Evolutionary conservation across 495 filamentous ascomycete species (phyloP), one percentile per base, ranked within the genome.

Genomic region (Aspergillus homomorphus): DNA sequence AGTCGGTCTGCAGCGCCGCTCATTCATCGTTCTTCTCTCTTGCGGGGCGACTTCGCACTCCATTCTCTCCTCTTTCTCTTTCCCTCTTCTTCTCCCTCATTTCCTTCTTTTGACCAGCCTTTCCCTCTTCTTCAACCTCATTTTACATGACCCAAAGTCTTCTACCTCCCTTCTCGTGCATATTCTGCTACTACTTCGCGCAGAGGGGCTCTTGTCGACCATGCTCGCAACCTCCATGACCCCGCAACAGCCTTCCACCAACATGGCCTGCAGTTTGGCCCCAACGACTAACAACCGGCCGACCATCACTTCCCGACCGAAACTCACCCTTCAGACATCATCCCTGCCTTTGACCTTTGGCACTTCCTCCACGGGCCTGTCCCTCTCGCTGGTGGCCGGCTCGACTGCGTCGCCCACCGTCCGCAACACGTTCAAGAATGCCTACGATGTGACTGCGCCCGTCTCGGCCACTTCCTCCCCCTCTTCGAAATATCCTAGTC

Each of bases 401-500:
- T 77, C 87, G 18, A 82, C 82, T 28, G 77, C 79, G 10, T 92
- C 89, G 8, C 89, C 90, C 6, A 94, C 90, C 4, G 74, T 85
- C 21, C 88, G 89, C 69, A 95, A 93, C 68, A 95, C 90, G 38
- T 87, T 91, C 62, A 85, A 84, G 30, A 94, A 95, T 69, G 84
- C 85, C 56, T 91, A 91, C 67, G 85, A 88, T 26, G 81, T 81
- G 30, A 74, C 81, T n/a, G 85, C 84, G 16, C 83, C 87, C 50
- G 78, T 83, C 50, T 86, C 88, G 33, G 83, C 86, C 7, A 82
- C 83, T 15, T 65, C 61, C 50, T 77, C 78, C 3, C 63, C 67
- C 22, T 53, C 60, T 14, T 66, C 65, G 12, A 73, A 59, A 53
- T 64, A 68, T n/a, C 68, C 73, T 66, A 57, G 33, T 60, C 51